Conservation (phyloP, 2,329 filamentous ascomycete species). For the Stemphylium vesicarium region DNA sequence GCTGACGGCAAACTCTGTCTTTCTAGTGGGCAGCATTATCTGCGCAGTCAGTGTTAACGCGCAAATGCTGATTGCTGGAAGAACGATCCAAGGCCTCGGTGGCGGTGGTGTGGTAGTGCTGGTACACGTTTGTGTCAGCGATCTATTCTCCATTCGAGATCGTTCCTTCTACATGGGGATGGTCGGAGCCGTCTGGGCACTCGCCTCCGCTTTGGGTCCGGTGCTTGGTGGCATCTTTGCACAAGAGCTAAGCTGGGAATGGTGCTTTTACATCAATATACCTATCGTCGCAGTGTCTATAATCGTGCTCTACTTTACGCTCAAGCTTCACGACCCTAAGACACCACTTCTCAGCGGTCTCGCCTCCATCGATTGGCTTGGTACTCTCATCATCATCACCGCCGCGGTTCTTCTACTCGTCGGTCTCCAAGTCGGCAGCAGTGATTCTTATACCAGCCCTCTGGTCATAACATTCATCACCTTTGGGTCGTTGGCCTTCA, state of each 20-base stretch:
- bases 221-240: conserved; percentile 61
- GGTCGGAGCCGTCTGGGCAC: conserved; percentile 61
- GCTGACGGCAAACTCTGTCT: conserved; percentile 49
- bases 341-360: conserved; percentile 56
- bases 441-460: conserved; percentile 55
- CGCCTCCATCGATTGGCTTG: conserved; percentile 61
- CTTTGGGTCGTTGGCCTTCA: conserved; percentile 53
- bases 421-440: conserved; percentile 60
- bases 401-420: conserved; percentile 59
- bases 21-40: conserved; percentile 58
- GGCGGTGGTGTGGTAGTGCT: conserved; percentile 61
- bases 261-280: conserved; percentile 55
- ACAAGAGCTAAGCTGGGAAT: conserved; percentile 56
- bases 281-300: conserved; percentile 59
- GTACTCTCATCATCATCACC: conserved; percentile 56
- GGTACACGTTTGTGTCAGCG: conserved; percentile 61
- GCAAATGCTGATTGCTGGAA: conserved; percentile 60
- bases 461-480: conserved; percentile 60
- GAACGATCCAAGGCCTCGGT: conserved; percentile 61
- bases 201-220: conserved; percentile 61
- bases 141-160: conserved; percentile 56
- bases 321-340: conserved; percentile 60
- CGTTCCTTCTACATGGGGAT: conserved; percentile 60
- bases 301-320: conserved; percentile 57
- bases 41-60: conserved; percentile 58